Evolutionary conservation across 192 early-diverging fungal species (phyloP), one percentile per base, ranked within the genome.

Genomic region (Umbelopsis isabellina): DNA sequence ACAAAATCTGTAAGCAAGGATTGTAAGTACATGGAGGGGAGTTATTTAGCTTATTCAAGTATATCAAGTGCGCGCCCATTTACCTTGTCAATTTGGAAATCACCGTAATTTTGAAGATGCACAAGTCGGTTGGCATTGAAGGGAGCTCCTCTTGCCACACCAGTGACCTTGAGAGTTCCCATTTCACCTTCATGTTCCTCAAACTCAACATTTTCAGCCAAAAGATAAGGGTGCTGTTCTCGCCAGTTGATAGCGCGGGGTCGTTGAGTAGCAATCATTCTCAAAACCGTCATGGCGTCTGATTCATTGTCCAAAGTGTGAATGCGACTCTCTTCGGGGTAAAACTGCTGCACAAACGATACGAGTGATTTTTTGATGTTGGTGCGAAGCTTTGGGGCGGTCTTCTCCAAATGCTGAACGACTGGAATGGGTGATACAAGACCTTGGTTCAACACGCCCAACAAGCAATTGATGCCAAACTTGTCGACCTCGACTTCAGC

Each of bases 71-170:
- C n/a, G 3, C 22, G 21, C 49, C 1, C n/a, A n/a, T 37, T 46
- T 55, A 93, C 85, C 75, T 88, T 80, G 46, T 89, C 82, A 53
- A 99, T 82, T 80, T 99, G 97, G 82, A 91, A 99, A 77, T 99
- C 96, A 44, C 97, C 97, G 85, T 86, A 93, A 67, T 92, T 91
- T 46, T 94, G 95, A 46, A 99, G 83, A 79, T 98, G 95, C 4
- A 99, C 81, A 37, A 98, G 84, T 2, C 95, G 90, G 75, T 98
- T 97, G 65, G 96, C 96, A 37, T 91, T 92, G 52, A 99, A 87
- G 30, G 87, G 87, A 25, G 83, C 84, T 4, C 97, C 96, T 49
- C 97, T 84, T 46, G 95, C 82, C 70, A 91, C 94, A 7, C 96
- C 97, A 18, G 92, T 95, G 13, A 99, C 85, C 25, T 81, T 85